Base-by-base conservation (phyloP, 2,329 filamentous ascomycete genomes). In the Neonectria coccinea region DNA sequence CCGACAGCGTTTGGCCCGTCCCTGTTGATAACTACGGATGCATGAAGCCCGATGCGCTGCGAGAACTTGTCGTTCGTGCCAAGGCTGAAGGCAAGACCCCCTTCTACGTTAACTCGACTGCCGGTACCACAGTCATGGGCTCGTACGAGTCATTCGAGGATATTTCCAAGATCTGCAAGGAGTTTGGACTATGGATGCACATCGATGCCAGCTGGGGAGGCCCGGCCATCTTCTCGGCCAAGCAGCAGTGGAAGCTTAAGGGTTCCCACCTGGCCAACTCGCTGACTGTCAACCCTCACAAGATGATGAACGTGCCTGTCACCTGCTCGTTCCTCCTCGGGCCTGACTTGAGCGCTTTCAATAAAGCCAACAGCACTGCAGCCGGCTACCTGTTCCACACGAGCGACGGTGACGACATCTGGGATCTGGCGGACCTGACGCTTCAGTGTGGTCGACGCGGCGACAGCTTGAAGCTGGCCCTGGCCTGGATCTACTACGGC, bases 61-160 rank as follows among this genome's bases (percentile, higher is more conserved):
- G 91, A 25, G 81, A 83, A 1, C 81, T 89, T 44, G 83, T 97
- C 31, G 55, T 82, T 5, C 83, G 85, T 58, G 89, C 92, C 25
- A 89, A 89, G 72, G 72, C 76, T 0, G 84, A 89, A 54, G 93
- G 92, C 36, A 88, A 90, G 75, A 96, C 92, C 1, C 95, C 96
- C 0, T 91, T 99, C 66, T 97, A 97, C 79, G 92, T 98, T 76
- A 98, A 97, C 76, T 92, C 94, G 6, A 98, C 96, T 0, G 95
- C 96, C 0, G 96, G 96, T 18, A 97, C 95, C 1, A 99, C 96
- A 0, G 95, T 98, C 2, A 83, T 95, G 67, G 96, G 96, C 16
- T 93, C 92, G 1, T 99, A 91, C 76, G 95, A 97, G 74, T 92
- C 92, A 0, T 90, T 97, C 71, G 78, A 84, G 12, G 86, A 85